Percentiles rank a stretch among this genome's conserved stretches.
Conservation (phyloP, 805 yeast species). For the Starmera pachycereana region DNA sequence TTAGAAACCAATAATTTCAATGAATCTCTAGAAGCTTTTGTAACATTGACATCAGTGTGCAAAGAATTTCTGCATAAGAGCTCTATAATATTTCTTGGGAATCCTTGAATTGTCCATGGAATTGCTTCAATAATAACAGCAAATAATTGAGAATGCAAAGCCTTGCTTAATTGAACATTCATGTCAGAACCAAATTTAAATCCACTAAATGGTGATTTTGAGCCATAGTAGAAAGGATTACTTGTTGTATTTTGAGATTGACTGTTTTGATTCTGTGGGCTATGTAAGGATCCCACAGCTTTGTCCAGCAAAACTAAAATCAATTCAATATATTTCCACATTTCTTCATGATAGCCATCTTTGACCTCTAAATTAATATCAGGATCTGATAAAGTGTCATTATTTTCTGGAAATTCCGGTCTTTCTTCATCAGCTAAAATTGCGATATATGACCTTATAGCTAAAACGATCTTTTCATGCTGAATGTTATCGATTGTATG, state of each 20-base stretch:
- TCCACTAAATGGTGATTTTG: constrained; percentile 24
- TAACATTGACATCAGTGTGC: constrained; percentile 53
- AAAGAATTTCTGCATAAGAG: constrained; percentile 67
- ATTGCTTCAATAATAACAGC: constrained; percentile 59
- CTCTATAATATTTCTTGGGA: constrained; percentile 61
- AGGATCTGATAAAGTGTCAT: constrained; percentile 22
- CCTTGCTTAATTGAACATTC: constrained; percentile 23
- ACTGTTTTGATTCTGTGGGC: constrained; percentile 25
- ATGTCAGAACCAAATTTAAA: constrained; percentile 34
- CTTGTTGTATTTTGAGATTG: constrained; percentile 23
- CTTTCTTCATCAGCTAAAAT: constrained; percentile 55
- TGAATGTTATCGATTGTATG: constrained; percentile 45
- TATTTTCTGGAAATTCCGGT: constrained; percentile 65
- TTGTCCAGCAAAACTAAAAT: constrained; percentile 52
- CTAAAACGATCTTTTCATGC: constrained; percentile 63
- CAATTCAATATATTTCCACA: constrained; percentile 45
- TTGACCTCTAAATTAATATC: constrained; percentile 20
- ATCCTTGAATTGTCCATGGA: constrained; percentile 59
- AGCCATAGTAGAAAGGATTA: constrained; percentile 23
- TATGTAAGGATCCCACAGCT: constrained; percentile 38
- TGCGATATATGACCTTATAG: constrained; percentile 61
- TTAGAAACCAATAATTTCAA: constrained; percentile 57
- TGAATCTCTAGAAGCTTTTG: constrained; percentile 53
- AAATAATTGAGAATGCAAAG: constrained; percentile 47
- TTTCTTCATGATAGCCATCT: constrained; percentile 54